Percentiles rank a stretch among this genome's conserved stretches.
Evolutionary conservation across 2,329 filamentous ascomycete genomes (phyloP).

Genomic region (Cercospora citrullina): DNA sequence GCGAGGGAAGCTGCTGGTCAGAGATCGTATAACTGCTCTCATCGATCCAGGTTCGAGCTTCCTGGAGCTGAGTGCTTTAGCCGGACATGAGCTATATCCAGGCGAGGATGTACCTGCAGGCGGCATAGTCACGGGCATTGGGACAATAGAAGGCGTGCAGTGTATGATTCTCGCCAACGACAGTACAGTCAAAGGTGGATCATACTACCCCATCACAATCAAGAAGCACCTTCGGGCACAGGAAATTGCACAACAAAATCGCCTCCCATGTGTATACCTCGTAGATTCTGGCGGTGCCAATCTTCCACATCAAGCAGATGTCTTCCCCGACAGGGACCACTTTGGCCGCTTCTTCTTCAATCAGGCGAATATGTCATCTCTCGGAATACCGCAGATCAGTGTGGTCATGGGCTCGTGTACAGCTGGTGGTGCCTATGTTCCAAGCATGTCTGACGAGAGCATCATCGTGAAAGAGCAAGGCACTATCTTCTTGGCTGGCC

Average conservation of each 20-base stretch:
- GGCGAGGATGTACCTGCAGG: conserved; percentile 85
- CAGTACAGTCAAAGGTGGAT: conserved; percentile 94
- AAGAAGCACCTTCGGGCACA: conserved; percentile 97
- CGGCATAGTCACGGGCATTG: conserved; percentile 90
- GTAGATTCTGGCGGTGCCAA: conserved; percentile 96
- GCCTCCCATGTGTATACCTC: conserved; percentile 82
- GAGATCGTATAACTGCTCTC: conserved; percentile 83
- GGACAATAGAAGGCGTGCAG: conserved; percentile 82
- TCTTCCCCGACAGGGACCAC: conserved; percentile 92
- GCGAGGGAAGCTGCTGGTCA: conserved; percentile 89
- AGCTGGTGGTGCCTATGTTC: conserved; percentile 91
- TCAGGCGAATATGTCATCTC: conserved; percentile 86
- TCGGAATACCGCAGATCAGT: conserved; percentile 87
- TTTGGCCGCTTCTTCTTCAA: conserved; percentile 99
- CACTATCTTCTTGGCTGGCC: conserved; percentile 95
- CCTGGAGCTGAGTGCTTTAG: conserved; percentile 88
- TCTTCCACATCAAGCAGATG: conserved; percentile 89
- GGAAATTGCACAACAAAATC: conserved; percentile 85
- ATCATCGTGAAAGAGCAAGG: conserved; percentile 95
- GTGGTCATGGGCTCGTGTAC: conserved; percentile 98
- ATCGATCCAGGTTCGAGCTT: conserved; percentile 89
- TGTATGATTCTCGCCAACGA: conserved; percentile 96
- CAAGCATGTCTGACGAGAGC: conserved; percentile 94
- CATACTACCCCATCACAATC: conserved; percentile 95
- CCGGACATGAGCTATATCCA: conserved; percentile 80